Evolutionary conservation across 441 rosid species (phyloP), one percentile per base, ranked within the genome.

Genomic region (Euphorbia celastroides): DNA sequence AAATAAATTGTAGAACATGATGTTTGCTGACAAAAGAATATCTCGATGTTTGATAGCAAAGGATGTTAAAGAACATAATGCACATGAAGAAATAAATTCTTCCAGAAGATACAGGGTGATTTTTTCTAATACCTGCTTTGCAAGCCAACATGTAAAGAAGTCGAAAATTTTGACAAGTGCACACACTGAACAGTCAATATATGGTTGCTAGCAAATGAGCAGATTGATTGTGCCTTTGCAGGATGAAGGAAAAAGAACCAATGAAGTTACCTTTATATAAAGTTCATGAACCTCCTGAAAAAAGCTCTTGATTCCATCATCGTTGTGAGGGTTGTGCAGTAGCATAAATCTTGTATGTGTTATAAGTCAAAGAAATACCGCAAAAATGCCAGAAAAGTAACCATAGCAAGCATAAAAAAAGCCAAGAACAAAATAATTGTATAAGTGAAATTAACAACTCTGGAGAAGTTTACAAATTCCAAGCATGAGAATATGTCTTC

Each of bases 221-320:
- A 57, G 41, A 31, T 60, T 14, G 41, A 64, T 52, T n/a, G 26
- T 28, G 22, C 22, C 5, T 10, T 22, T 20, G 68, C 57, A 20
- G 68, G 46, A 13, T 20, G 54, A 42, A 41, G 19, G 48, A 27
- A 31, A 11, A 41, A 41, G 27, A 20, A 62, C 23, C 20, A 46
- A 57, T 23, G 34, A 26, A 61, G 5, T 55, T 77, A 89, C 99
- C 94, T 94, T 94, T 46, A 94, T 84, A 60, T 89, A 94, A 67
- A 94, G 96, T 83, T 89, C 99, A 71, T 94, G 98, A 67, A 92
- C 98, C 80, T 94, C 99, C 72, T 92, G 99, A 70, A 92, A 92
- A 80, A 94, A 92, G 84, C 96, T 89, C 85, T 88, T 94, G 79
- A 94, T 92, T 46, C 97, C 99, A 67, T 94, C 99, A 59, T 94